Conservation (phyloP, 164 flowering plant species). For the Saururus chinensis region DNA sequence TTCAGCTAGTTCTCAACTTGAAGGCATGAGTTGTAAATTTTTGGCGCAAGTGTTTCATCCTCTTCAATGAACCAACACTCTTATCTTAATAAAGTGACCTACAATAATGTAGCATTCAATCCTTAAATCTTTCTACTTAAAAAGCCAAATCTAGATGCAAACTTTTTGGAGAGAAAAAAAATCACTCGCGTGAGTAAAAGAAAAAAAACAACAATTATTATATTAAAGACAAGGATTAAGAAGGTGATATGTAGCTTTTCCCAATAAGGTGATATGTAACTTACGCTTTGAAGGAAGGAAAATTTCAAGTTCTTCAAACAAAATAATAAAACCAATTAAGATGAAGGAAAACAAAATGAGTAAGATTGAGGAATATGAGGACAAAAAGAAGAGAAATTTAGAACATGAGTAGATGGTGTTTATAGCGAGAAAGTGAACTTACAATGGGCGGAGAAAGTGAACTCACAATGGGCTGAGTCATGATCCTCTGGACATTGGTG, state of each 20-base stretch:
- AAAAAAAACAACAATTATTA: not conserved
- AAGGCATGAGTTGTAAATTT: too few relatives aligned
- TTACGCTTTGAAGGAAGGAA: slow-evolving; percentile 52
- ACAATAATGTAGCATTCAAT: slow-evolving; percentile 47
- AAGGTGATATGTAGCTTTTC: too few relatives aligned
- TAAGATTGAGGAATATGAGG: not conserved
- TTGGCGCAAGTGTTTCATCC: too few relatives aligned
- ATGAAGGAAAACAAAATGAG: not conserved
- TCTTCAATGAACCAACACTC: too few relatives aligned
- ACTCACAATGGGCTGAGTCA: slow-evolving; percentile 92
- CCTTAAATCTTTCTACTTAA: slow-evolving; percentile 50
- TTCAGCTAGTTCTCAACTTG: too few relatives aligned
- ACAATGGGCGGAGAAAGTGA: not conserved
- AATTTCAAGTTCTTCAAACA: slow-evolving; percentile 37
- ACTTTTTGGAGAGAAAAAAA: slow-evolving; percentile 22
- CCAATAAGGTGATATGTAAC: not conserved
- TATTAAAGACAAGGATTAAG: too few relatives aligned
- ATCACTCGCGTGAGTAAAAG: not conserved
- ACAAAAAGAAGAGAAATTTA: not conserved
- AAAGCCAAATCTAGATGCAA: slow-evolving; percentile 52
- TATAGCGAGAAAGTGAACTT: too few relatives aligned
- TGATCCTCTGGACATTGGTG: slow-evolving; percentile 75
- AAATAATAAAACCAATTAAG: not conserved
- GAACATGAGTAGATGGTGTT: not conserved
- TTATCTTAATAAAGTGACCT: slow-evolving; percentile 3